phyloP scores from a whole-genome alignment of 306 rosid species.

The Vicia sativa region DNA sequence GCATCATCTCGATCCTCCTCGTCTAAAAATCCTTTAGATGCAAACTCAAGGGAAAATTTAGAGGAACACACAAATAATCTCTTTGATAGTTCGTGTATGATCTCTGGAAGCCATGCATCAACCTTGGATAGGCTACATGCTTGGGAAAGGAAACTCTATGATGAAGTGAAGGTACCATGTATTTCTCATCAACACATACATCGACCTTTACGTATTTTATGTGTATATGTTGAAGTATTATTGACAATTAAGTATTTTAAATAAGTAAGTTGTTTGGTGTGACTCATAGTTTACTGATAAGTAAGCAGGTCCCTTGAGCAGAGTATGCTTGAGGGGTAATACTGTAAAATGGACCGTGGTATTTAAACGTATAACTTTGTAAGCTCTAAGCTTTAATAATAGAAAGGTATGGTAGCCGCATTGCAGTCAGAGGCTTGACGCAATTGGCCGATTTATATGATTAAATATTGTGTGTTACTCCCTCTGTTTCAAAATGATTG shows the following conservation, averaged over 20 bases:
- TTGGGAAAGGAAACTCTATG: slow-evolving; percentile 97
- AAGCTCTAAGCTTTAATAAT: background rate
- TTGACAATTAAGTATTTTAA: background rate
- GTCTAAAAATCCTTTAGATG: slow-evolving; percentile 77
- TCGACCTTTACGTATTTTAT: slow-evolving; percentile 5
- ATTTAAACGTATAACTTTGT: background rate
- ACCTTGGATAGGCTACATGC: slow-evolving; percentile 95
- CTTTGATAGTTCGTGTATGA: slow-evolving; percentile 77
- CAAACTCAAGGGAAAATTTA: slow-evolving; percentile 62
- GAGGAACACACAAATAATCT: slow-evolving; percentile 60
- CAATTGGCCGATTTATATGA: background rate
- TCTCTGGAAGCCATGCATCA: slow-evolving; percentile 91
- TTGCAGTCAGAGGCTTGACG: background rate
- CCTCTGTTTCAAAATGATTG: no score
- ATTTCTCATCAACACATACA: slow-evolving; percentile 17
- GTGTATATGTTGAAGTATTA: slow-evolving; percentile 30
- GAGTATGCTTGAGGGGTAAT: background rate
- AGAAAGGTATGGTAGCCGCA: background rate
- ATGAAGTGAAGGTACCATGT: slow-evolving; percentile 94
- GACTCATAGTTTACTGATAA: background rate
- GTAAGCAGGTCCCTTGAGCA: background rate
- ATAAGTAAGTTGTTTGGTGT: background rate
- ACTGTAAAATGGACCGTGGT: background rate
- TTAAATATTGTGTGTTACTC: no score
- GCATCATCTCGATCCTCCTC: slow-evolving; percentile 86